Percentiles rank a stretch among this genome's conserved stretches.
phyloP scores from a whole-genome alignment of 2,329 filamentous ascomycete species.

The Aspergillus luchuensis region DNA sequence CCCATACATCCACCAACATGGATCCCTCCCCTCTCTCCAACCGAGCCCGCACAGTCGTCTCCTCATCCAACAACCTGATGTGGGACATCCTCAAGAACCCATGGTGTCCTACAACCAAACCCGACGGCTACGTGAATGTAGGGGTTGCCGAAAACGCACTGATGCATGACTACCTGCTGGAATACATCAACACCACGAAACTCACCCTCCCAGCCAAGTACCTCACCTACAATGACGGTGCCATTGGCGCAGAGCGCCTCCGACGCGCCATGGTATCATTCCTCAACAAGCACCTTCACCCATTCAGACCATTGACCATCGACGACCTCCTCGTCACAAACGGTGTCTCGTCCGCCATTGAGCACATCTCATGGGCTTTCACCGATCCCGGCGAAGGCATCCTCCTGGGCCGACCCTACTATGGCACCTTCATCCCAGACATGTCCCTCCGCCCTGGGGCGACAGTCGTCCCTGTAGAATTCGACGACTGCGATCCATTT shows the following conservation, averaged over 20 bases:
- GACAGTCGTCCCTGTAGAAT: constrained; percentile 48
- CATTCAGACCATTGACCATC: constrained; percentile 27
- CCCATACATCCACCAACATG: not conserved
- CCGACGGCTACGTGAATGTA: constrained; percentile 51
- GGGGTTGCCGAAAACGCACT: constrained; percentile 57
- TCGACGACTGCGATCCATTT: constrained; percentile 50
- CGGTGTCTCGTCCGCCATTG: constrained; percentile 39
- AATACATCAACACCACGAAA: constrained; percentile 44
- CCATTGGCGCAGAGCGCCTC: constrained; percentile 30
- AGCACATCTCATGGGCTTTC: constrained; percentile 38
- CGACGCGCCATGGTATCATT: constrained; percentile 34
- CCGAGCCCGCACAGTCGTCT: not conserved
- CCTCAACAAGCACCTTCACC: constrained; percentile 35
- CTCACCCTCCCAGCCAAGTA: constrained; percentile 34
- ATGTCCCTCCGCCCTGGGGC: constrained; percentile 47
- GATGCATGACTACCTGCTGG: constrained; percentile 51
- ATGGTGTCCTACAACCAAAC: constrained; percentile 43
- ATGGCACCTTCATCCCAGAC: constrained; percentile 54
- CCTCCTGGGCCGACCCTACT: constrained; percentile 42
- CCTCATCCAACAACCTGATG: constrained; percentile 27
- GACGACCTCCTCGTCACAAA: constrained; percentile 38
- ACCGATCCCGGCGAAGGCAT: constrained; percentile 39
- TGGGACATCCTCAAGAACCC: constrained; percentile 51
- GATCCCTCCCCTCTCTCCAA: not conserved
- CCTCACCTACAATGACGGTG: constrained; percentile 45